A percentile compares a stretch with the other conserved stretches of the same genome.
These are phyloP conservation scores for Voacanga thouarsii DNA, from an alignment of 257 asterid genomes.

Conservation along the genomic window DNA sequence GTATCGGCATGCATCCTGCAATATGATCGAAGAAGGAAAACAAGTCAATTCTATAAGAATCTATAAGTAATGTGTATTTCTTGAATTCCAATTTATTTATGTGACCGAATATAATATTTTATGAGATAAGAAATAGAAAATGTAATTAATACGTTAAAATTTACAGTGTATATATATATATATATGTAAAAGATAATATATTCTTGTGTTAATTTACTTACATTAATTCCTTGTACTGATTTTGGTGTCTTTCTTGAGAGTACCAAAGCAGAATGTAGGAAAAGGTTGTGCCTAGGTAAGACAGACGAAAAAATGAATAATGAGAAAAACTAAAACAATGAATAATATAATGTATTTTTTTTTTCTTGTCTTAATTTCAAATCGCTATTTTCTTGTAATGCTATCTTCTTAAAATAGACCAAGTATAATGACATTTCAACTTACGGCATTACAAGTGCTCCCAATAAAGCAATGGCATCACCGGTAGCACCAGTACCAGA, in stretches of 20 bases:
- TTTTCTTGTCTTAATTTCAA: too few relatives aligned
- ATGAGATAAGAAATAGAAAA: too few relatives aligned
- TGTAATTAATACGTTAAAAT: too few relatives aligned
- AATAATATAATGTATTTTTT: too few relatives aligned
- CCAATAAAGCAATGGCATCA: constrained; percentile 82
- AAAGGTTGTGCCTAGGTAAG: constrained; percentile 66
- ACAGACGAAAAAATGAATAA: neutral
- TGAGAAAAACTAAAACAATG: too few relatives aligned
- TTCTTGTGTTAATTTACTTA: constrained; percentile 21
- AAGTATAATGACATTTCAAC: neutral
- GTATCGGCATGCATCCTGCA: constrained; percentile 81
- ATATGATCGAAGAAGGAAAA: constrained; percentile 4
- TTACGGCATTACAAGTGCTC: constrained; percentile 97
- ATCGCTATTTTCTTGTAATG: too few relatives aligned
- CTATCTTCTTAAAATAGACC: neutral
- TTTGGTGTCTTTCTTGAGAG: constrained; percentile 73
- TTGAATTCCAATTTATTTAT: too few relatives aligned
- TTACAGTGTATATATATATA: too few relatives aligned
- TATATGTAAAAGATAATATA: too few relatives aligned
- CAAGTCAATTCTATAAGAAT: neutral
- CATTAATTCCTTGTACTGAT: constrained; percentile 75
- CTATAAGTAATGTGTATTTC: too few relatives aligned
- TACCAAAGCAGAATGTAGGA: constrained; percentile 92
- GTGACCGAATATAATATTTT: too few relatives aligned
- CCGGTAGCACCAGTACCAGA: constrained; percentile 70